A percentile compares a stretch with the other conserved stretches of the same genome.
These are phyloP conservation scores for Vanrija sp. DNA, from an alignment of 1,284 basidiomycete species.

Conservation along the genomic window DNA sequence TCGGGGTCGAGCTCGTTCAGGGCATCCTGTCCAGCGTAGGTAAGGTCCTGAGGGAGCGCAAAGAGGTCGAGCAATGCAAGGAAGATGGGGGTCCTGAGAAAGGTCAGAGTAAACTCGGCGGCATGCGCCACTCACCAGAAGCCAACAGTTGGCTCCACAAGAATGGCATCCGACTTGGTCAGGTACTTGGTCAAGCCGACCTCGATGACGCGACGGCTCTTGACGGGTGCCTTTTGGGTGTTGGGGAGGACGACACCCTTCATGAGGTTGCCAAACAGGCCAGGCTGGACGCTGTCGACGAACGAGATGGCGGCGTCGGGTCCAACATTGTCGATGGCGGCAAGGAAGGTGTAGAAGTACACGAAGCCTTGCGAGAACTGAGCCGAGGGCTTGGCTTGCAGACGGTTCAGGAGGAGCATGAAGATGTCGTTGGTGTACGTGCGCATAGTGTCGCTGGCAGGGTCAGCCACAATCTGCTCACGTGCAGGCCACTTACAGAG, in stretches of 20 bases:
- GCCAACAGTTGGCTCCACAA: conserved; percentile 60
- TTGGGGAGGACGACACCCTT: conserved; percentile 77
- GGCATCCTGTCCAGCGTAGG: conserved; percentile 53
- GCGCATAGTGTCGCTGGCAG: conserved; percentile 59
- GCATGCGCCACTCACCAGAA: conserved; percentile 57
- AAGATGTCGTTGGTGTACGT: conserved; percentile 74
- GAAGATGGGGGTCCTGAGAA: conserved; percentile 54
- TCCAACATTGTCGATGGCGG: conserved; percentile 70
- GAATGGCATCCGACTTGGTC: conserved; percentile 65
- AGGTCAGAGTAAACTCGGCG: conserved; percentile 33
- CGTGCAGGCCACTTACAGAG: conserved; percentile 60
- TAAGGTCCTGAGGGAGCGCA: conserved; percentile 66
- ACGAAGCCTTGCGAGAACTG: conserved; percentile 81
- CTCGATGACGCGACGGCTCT: conserved; percentile 76
- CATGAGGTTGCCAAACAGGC: conserved; percentile 79
- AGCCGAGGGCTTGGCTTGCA: conserved; percentile 87
- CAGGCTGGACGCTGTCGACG: conserved; percentile 79
- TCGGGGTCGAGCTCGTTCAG: conserved; percentile 69
- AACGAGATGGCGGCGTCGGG: conserved; percentile 73
- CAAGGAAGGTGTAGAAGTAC: conserved; percentile 68
- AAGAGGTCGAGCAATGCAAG: conserved; percentile 73
- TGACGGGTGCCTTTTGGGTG: conserved; percentile 69
- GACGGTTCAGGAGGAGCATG: conserved; percentile 73
- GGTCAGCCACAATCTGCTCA: conserved; percentile 1
- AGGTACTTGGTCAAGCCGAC: conserved; percentile 81